These are phyloP conservation scores for Psilocybe cyanescens DNA, from an alignment of 768 basidiomycete genomes.

Conservation along the genomic window DNA sequence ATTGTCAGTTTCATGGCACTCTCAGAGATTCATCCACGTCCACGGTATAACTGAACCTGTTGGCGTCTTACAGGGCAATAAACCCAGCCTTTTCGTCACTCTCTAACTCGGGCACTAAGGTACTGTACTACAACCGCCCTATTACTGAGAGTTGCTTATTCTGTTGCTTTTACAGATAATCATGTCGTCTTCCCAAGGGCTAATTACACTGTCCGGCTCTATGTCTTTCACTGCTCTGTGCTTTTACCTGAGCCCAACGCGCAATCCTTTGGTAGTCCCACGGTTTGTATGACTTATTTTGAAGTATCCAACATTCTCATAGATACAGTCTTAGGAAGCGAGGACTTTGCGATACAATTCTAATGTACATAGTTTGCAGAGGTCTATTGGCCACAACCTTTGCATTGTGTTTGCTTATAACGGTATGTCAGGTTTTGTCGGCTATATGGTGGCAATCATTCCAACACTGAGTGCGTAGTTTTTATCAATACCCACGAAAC, in stretches of 20 bases:
- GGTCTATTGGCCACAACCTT: constrained; percentile 17
- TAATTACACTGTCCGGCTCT: neutral
- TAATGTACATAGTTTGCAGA: constrained; percentile 22
- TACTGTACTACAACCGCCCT: neutral
- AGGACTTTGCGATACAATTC: neutral
- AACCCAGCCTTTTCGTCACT: neutral
- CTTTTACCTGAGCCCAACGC: neutral
- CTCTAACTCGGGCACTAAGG: neutral
- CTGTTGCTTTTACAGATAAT: neutral
- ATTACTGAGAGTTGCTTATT: neutral
- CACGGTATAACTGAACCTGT: constrained; percentile 14
- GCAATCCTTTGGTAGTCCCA: neutral
- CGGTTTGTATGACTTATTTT: neutral
- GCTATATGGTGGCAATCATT: neutral
- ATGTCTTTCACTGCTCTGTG: neutral
- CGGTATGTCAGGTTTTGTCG: constrained; percentile 13
- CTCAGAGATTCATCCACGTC: neutral
- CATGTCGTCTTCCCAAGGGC: neutral
- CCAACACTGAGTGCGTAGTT: constrained; percentile 19
- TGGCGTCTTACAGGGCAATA: neutral
- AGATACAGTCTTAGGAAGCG: neutral
- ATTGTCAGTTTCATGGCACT: neutral
- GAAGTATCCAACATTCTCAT: neutral
- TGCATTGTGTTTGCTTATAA: constrained; percentile 23
- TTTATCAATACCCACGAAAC: constrained; percentile 19